A percentile compares a stretch with the other conserved stretches of the same genome.
Evolutionary conservation across 2,329 filamentous ascomycete genomes (phyloP).

Genomic region (Helminthosporium solani): DNA sequence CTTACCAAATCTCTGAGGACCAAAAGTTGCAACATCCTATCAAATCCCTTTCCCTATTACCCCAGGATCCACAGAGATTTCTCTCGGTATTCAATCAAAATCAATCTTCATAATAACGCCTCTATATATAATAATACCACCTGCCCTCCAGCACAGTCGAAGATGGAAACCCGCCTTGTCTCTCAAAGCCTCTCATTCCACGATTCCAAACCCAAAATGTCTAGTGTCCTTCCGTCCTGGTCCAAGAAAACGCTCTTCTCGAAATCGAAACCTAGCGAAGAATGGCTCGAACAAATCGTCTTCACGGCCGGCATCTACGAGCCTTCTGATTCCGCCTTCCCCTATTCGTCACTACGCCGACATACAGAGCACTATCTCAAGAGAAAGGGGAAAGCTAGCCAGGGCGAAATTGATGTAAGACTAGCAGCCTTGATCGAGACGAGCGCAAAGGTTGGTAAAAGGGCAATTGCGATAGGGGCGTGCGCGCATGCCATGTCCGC

Average conservation of each 20-base stretch:
- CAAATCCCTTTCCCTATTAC: too few species aligned
- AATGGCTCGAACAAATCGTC: slow-evolving; percentile 31
- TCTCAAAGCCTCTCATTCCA: too few species aligned
- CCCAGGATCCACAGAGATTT: too few species aligned
- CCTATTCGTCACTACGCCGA: slow-evolving; percentile 19
- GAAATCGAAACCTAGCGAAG: slow-evolving; percentile 28
- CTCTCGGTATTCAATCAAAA: too few species aligned
- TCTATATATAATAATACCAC: too few species aligned
- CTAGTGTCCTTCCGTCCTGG: slow-evolving; percentile 13
- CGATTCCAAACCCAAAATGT: too few species aligned
- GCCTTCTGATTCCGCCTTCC: slow-evolving; percentile 30
- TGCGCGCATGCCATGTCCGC: slow-evolving; percentile 32
- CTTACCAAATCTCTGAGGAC: too few species aligned
- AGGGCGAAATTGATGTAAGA: slow-evolving; percentile 23
- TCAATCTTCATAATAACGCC: too few species aligned
- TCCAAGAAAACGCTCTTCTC: slow-evolving; percentile 23
- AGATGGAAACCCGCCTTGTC: too few species aligned
- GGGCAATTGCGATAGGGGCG: slow-evolving; percentile 34
- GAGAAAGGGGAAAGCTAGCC: slow-evolving; percentile 32
- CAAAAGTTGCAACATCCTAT: too few species aligned
- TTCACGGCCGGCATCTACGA: slow-evolving; percentile 22
- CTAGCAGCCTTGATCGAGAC: slow-evolving; percentile 20
- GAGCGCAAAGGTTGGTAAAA: slow-evolving; percentile 14
- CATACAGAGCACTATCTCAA: slow-evolving; percentile 33
- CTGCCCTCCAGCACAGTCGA: too few species aligned